Percentiles rank a stretch among this genome's conserved stretches.
Evolutionary conservation across 139 green algal genomes (phyloP).

Genomic region (Chlorokybus atmophyticus): DNA sequence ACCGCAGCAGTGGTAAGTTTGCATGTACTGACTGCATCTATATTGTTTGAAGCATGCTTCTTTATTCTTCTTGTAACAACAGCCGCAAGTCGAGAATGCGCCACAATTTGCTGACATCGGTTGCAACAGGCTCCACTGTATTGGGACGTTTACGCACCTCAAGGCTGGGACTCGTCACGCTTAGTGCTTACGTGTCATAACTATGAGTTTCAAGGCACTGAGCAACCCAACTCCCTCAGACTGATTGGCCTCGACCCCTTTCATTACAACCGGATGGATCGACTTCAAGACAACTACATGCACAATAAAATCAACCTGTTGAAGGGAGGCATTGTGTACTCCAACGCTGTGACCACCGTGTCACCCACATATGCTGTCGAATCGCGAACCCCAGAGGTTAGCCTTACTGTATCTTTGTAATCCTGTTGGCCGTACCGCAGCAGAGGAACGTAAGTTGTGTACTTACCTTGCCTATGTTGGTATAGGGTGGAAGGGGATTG

Average conservation of each 20-base stretch:
- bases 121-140: slow-evolving; percentile 24
- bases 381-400: slow-evolving; percentile 20
- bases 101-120: background rate
- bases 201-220: slow-evolving; percentile 34
- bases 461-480: background rate
- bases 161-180: slow-evolving; percentile 17
- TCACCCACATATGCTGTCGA: slow-evolving; percentile 38
- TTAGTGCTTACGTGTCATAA: slow-evolving; percentile 35
- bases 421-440: no score
- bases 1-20: slow-evolving; percentile 46
- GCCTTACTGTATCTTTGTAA: no score
- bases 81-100: background rate
- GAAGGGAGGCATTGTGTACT: slow-evolving; percentile 48
- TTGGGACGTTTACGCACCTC: slow-evolving; percentile 23
- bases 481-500: slow-evolving; percentile 22
- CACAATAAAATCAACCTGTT: slow-evolving; percentile 26
- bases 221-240: slow-evolving; percentile 1
- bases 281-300: slow-evolving; percentile 27
- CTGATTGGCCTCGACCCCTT: slow-evolving; percentile 10
- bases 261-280: slow-evolving; percentile 4
- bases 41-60: no score
- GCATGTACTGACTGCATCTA: no score
- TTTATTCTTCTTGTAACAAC: no score
- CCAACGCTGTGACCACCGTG: slow-evolving; percentile 56
- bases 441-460: background rate